Evolutionary conservation across 495 filamentous ascomycete species (phyloP).

Genomic region (Penicillium canescens): DNA sequence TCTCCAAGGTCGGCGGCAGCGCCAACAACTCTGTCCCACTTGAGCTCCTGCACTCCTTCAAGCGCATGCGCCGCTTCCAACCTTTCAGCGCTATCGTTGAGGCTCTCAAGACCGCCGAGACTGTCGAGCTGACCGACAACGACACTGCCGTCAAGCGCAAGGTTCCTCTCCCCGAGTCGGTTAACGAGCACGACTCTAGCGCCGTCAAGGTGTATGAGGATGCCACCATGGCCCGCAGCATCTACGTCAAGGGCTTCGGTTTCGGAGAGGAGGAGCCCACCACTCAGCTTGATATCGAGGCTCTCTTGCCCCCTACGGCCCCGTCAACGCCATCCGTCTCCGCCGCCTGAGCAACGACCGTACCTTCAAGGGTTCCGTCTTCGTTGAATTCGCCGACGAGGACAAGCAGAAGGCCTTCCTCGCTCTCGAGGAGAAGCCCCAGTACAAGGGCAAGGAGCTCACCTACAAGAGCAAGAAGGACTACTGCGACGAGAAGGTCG

Average conservation of each 20-base stretch:
- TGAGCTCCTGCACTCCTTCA: constrained; percentile 76
- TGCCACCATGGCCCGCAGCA: constrained; percentile 56
- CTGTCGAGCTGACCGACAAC: constrained; percentile 68
- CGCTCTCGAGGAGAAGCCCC: constrained; percentile 74
- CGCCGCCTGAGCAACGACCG: constrained; percentile 64
- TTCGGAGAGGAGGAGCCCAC: constrained; percentile 75
- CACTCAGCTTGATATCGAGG: constrained; percentile 90
- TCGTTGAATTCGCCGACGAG: constrained; percentile 82
- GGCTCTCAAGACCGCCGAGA: constrained; percentile 72
- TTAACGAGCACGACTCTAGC: constrained; percentile 42
- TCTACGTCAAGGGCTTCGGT: constrained; percentile 90
- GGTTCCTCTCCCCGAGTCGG: constrained; percentile 53
- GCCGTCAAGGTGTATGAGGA: constrained; percentile 59
- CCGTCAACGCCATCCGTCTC: constrained; percentile 80
- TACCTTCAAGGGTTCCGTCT: constrained; percentile 89
- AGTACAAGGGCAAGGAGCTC: constrained; percentile 72
- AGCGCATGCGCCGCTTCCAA: constrained; percentile 91
- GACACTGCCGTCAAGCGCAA: constrained; percentile 75
- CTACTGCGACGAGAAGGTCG: constrained; percentile 78
- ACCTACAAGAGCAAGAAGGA: constrained; percentile 80
- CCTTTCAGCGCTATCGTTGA: constrained; percentile 77
- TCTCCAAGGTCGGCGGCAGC: constrained; percentile 69
- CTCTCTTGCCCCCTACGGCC: constrained; percentile 79
- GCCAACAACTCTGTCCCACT: constrained; percentile 79
- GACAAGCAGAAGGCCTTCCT: constrained; percentile 78